Evolutionary conservation across 78 protist genomes (phyloP).

Genomic region (Dictyostelium firmibasis): DNA sequence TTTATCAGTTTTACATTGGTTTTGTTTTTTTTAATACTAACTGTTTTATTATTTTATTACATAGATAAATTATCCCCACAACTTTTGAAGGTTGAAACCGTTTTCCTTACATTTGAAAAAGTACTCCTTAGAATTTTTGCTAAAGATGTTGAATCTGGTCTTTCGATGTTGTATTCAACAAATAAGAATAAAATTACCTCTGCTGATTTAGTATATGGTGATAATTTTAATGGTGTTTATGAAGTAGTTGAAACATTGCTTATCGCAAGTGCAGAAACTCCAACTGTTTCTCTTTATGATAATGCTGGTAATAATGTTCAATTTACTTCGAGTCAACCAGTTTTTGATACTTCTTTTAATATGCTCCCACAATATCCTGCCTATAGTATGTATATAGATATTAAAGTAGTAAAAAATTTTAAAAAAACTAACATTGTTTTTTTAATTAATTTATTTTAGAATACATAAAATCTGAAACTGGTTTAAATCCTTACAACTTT

Average conservation of each 20-base stretch:
- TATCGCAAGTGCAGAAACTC: not conserved
- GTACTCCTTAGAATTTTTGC: not conserved
- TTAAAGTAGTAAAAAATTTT: too few species aligned
- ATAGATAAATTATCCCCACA: too few species aligned
- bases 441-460: not conserved
- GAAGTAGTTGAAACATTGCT: not conserved
- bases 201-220: not conserved
- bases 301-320: not conserved
- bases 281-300: not conserved
- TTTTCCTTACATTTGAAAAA: not conserved
- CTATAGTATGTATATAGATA: not conserved
- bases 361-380: not conserved
- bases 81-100: not conserved
- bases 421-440: not conserved
- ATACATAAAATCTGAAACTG: not conserved
- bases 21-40: too few species aligned
- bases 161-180: not conserved
- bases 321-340: not conserved
- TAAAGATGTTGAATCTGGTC: conserved; percentile 7
- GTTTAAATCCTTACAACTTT: not conserved
- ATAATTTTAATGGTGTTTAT: not conserved
- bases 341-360: not conserved
- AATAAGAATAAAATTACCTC: not conserved
- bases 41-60: too few species aligned
- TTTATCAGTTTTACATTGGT: too few species aligned